phyloP scores from a whole-genome alignment of 1,139 yeast species.

The Pneumocystis sp. region DNA sequence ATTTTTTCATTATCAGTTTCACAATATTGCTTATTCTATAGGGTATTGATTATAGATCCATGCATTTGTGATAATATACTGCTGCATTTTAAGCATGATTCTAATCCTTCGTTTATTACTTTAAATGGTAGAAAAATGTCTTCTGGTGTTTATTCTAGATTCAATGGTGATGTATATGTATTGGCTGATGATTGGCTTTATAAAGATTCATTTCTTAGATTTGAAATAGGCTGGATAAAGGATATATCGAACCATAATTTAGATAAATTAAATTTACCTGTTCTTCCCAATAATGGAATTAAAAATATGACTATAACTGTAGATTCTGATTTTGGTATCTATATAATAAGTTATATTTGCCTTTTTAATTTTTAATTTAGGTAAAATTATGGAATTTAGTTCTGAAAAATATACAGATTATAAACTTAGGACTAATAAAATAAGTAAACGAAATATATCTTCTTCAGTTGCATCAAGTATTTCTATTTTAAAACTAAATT shows the following conservation, averaged over 20 bases:
- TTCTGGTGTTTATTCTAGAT: background rate
- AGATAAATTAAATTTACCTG: background rate
- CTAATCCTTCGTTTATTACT: background rate
- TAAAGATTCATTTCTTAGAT: background rate
- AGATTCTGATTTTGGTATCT: background rate
- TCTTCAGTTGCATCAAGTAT: background rate
- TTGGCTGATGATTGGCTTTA: background rate
- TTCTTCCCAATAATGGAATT: background rate
- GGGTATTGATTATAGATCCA: background rate
- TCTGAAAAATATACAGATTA: background rate
- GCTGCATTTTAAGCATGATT: background rate
- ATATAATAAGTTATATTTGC: background rate
- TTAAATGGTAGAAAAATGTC: background rate
- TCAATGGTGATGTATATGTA: background rate
- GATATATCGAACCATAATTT: background rate
- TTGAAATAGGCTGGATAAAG: background rate
- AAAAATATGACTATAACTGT: background rate
- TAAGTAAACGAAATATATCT: background rate
- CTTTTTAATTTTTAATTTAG: background rate
- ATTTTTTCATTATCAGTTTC: background rate
- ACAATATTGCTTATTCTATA: background rate
- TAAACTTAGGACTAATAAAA: background rate
- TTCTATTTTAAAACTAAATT: background rate
- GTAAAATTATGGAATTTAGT: background rate
- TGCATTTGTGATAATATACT: background rate